A percentile compares a stretch with the other conserved stretches of the same genome.
phyloP scores from a whole-genome alignment of 192 early-diverging fungal genomes.

The Umbelopsis isabellina region DNA sequence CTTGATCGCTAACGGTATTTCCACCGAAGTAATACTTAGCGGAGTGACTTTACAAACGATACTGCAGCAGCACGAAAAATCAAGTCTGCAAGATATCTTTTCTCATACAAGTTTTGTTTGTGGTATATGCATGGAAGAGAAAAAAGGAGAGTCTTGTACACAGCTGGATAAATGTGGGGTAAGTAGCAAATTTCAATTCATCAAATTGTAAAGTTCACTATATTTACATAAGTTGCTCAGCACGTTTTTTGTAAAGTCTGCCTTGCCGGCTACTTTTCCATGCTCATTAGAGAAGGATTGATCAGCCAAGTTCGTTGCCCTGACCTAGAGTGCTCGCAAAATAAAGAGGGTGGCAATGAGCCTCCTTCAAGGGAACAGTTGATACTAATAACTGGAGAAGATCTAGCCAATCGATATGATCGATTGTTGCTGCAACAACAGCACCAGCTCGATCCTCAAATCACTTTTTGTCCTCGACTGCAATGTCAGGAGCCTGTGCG shows the following conservation, averaged over 20 bases:
- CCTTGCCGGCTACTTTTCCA: slow-evolving; percentile 32
- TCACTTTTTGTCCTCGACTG: slow-evolving; percentile 33
- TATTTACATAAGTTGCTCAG: slow-evolving; percentile 1
- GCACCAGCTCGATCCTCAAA: slow-evolving; percentile 28
- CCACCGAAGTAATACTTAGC: background rate
- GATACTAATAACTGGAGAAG: slow-evolving; percentile 27
- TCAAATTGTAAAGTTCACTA: background rate
- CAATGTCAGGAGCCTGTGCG: slow-evolving; percentile 31
- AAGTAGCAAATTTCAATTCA: background rate
- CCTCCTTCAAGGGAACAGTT: slow-evolving; percentile 22
- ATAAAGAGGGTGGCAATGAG: background rate
- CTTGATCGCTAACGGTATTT: background rate
- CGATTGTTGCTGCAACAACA: slow-evolving; percentile 27
- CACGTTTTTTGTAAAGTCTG: slow-evolving; percentile 39
- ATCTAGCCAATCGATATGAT: slow-evolving; percentile 30
- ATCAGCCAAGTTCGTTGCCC: slow-evolving; percentile 36
- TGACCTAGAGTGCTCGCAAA: slow-evolving; percentile 29
- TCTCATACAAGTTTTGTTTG: slow-evolving; percentile 27
- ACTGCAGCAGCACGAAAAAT: slow-evolving; percentile 23
- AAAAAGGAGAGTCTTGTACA: slow-evolving; percentile 29
- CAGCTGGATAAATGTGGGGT: slow-evolving; percentile 13
- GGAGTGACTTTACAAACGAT: slow-evolving; percentile 16
- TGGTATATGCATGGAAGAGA: slow-evolving; percentile 38
- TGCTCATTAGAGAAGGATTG: slow-evolving; percentile 37
- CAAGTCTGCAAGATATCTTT: slow-evolving; percentile 18